Evolutionary conservation across 768 basidiomycete species (phyloP), one percentile per base, ranked within the genome.

Genomic region (Serendipita indica): DNA sequence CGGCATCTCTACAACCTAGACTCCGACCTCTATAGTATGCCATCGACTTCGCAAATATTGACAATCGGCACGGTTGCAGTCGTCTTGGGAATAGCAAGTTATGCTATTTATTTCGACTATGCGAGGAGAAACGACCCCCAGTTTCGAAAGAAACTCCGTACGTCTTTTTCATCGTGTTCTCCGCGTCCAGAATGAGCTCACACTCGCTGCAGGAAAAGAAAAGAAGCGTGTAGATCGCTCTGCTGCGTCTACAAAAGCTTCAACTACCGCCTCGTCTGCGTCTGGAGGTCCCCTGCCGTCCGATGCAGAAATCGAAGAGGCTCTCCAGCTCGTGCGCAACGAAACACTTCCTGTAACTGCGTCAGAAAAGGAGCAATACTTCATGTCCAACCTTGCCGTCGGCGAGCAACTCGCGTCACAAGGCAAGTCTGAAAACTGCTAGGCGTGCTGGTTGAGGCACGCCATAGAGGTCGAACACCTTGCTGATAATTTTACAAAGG

Each of bases 71-170:
- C 49, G 4, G 49, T 54, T 30, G 49, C 82, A 20, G 77, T 79
- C 41, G 76, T 71, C 33, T 61, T 82, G 45, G 67, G 72, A 46
- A 65, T 83, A 35, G 70, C 86, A 33, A 89, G 82, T 22, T 98
- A 97, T 70, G 90, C 86, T 30, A 77, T 81, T 58, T 97, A 91
- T 72, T 99, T 97, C 66, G 96, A 99, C 76, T 83, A 94, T 75
- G 88, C 80, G 74, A 83, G 96, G 57, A 80, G 93, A 67, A 89
- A 86, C 68, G 90, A 96, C 67, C 71, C 75, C 39, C 76, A 78
- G 14, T 99, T 99, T 78, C 81, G 96, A 69, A 90, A 82, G 73
- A 82, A 80, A 68, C 78, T 98, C 60, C 81, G 92, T 86, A 71
- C 64, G 89, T 79, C 60, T 22, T 66, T 62, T 61, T 61, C 57